Evolutionary conservation across 441 rosid species (phyloP).

Genomic region (Macaranga tanarius): DNA sequence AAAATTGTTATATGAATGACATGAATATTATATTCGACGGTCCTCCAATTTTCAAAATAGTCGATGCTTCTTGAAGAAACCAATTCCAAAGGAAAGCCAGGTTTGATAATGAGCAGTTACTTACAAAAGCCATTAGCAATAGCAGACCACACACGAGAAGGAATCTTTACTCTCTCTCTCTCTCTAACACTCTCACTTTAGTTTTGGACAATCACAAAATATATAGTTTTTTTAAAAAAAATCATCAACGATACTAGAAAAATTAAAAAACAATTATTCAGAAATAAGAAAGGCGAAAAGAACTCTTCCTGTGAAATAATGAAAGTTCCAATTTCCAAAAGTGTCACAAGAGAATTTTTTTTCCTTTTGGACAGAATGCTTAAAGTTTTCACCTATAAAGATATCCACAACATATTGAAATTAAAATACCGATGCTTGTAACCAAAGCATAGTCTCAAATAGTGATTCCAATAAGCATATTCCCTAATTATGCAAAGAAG

Average conservation of each 20-base stretch:
- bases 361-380: neutral
- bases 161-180: neutral
- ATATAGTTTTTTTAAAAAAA: neutral
- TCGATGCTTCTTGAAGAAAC: neutral
- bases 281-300: neutral
- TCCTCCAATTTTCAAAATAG: constrained; percentile 14
- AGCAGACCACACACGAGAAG: neutral
- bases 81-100: neutral
- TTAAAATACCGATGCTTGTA: neutral
- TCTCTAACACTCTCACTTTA: neutral
- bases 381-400: too few species aligned
- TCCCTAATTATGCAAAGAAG: neutral
- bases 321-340: neutral
- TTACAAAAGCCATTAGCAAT: neutral
- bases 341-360: neutral
- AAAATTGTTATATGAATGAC: constrained; percentile 1
- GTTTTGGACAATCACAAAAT: neutral
- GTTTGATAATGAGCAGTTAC: neutral
- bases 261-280: neutral
- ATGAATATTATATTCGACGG: neutral
- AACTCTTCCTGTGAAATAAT: neutral
- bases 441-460: neutral
- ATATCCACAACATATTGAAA: neutral
- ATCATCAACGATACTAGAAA: too few species aligned
- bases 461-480: neutral